phyloP scores from a whole-genome alignment of 208 protist genomes.

The Trypanosoma rangeli region DNA sequence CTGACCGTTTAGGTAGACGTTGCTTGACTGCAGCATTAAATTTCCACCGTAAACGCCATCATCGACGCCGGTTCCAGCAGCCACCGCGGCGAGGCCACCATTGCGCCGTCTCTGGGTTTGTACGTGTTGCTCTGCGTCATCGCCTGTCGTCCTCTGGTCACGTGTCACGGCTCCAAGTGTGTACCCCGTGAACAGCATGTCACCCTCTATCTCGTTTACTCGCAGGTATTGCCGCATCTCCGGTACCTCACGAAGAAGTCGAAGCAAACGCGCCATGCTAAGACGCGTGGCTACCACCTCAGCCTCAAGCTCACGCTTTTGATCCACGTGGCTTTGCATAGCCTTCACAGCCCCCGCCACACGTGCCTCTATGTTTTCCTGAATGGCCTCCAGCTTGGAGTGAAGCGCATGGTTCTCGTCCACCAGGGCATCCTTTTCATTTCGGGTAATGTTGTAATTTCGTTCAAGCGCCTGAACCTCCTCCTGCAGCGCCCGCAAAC shows the following conservation, averaged over 20 bases:
- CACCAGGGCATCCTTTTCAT: slow-evolving; percentile 18
- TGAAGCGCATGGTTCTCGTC: slow-evolving; percentile 25
- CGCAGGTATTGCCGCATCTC: slow-evolving; percentile 53
- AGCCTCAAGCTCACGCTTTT: slow-evolving; percentile 46
- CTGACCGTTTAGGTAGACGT: slow-evolving; percentile 79
- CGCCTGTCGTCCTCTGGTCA: neutral
- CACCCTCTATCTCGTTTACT: slow-evolving; percentile 44
- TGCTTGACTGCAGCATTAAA: slow-evolving; percentile 61
- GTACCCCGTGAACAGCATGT: slow-evolving; percentile 66
- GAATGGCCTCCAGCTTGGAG: slow-evolving; percentile 22
- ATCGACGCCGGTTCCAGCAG: slow-evolving; percentile 59
- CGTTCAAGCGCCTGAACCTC: slow-evolving; percentile 29
- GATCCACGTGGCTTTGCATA: slow-evolving; percentile 10
- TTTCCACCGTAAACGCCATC: slow-evolving; percentile 80
- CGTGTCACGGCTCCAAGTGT: neutral
- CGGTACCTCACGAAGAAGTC: slow-evolving; percentile 75
- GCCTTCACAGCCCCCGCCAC: slow-evolving; percentile 15
- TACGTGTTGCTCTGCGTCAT: neutral
- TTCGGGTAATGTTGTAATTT: slow-evolving; percentile 8
- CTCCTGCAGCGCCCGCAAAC: slow-evolving; percentile 18
- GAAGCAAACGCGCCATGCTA: slow-evolving; percentile 76
- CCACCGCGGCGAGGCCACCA: neutral
- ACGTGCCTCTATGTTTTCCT: slow-evolving; percentile 22
- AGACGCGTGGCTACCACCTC: slow-evolving; percentile 58
- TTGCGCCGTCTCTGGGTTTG: slow-evolving; percentile 11